Percentiles rank a stretch among this genome's conserved stretches.
phyloP scores from a whole-genome alignment of 371 early-diverging fungal genomes.

The Mortierella sp. region DNA sequence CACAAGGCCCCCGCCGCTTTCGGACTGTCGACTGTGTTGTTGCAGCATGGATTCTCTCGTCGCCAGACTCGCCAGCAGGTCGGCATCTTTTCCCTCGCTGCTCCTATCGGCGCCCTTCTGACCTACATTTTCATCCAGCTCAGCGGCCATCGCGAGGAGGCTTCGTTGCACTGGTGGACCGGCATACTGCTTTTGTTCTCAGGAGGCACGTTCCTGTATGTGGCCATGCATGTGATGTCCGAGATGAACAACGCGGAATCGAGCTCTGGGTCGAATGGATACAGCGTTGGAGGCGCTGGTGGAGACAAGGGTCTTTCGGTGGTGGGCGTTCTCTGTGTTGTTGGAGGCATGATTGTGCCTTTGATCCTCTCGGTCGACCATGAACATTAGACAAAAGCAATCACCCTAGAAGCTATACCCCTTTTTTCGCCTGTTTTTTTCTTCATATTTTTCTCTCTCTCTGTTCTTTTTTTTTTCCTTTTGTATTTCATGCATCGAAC shows the following conservation, averaged over 20 bases:
- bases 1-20: conserved; percentile 98
- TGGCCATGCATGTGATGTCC: conserved; percentile 77
- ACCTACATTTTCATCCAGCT: conserved; percentile 75
- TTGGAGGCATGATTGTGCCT: conserved; percentile 56
- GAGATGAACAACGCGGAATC: conserved; percentile 52
- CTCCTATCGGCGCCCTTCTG: conserved; percentile 85
- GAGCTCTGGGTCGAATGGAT: conserved; percentile 30
- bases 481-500: neutral
- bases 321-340: conserved; percentile 47
- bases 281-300: conserved; percentile 41
- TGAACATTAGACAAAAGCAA: conserved; percentile 33
- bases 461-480: conserved; percentile 1
- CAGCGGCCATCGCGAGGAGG: conserved; percentile 48
- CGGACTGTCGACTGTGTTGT: conserved; percentile 87
- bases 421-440: neutral
- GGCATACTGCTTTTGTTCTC: conserved; percentile 87
- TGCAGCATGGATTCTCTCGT: conserved; percentile 78
- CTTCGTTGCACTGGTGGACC: conserved; percentile 80
- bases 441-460: neutral
- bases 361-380: conserved; percentile 53
- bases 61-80: conserved; percentile 81
- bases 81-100: conserved; percentile 85
- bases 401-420: neutral
- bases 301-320: conserved; percentile 49
- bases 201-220: conserved; percentile 94